phyloP scores from a whole-genome alignment of 78 protist species.

The Capsaspora owczarzaki region DNA sequence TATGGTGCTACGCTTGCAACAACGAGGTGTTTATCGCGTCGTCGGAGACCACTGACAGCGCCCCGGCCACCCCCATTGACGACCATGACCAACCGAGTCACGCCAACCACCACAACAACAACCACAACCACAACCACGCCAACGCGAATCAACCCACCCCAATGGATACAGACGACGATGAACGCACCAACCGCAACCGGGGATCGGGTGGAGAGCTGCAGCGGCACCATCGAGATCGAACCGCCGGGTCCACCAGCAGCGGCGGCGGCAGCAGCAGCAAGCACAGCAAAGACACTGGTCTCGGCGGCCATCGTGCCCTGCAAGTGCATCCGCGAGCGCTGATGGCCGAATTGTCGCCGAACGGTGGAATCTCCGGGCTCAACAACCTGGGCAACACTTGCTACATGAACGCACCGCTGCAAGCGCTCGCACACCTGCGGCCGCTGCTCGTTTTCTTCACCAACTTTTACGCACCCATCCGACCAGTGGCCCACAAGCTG shows the following conservation, averaged over 20 bases:
- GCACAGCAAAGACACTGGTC: neutral
- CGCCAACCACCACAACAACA: neutral
- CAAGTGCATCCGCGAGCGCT: neutral
- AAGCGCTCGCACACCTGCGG: slow-evolving; percentile 70
- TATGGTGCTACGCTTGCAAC: slow-evolving; percentile 7
- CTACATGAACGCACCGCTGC: slow-evolving; percentile 84
- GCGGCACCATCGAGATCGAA: no score
- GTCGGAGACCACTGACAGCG: neutral
- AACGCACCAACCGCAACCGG: neutral
- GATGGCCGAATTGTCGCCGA: no score
- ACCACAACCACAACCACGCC: neutral
- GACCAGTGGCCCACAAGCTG: slow-evolving; percentile 2
- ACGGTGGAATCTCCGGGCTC: slow-evolving; percentile 26
- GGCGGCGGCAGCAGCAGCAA: neutral
- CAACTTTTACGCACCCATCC: neutral
- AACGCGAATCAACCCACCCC: neutral
- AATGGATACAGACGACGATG: neutral
- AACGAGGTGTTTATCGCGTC: neutral
- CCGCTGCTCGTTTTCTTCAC: slow-evolving; percentile 53
- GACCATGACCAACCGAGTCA: neutral
- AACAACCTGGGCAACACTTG: slow-evolving; percentile 76
- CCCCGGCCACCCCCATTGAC: neutral
- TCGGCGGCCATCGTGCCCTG: neutral
- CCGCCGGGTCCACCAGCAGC: neutral
- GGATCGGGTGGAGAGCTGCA: no score